Evolutionary conservation across 495 filamentous ascomycete species (phyloP), one percentile per base, ranked within the genome.

Genomic region (Aspergillus affinis): DNA sequence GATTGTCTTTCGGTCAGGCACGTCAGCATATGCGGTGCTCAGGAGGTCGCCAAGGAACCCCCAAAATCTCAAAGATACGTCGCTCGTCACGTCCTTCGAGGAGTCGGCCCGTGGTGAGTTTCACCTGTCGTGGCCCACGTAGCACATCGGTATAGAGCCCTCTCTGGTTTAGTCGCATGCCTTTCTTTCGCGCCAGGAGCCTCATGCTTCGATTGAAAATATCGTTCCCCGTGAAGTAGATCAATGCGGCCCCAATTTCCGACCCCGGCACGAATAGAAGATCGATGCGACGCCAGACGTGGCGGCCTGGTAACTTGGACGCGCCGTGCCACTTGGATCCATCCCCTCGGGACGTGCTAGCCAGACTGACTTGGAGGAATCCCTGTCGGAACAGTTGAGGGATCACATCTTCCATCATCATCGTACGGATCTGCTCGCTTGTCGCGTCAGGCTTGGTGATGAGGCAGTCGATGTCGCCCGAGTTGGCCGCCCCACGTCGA

Each of bases 201-300:
- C 94, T 74, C 73, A 97, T 83, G 57, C 90, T 94, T 29, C 93
- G 81, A 66, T 98, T 98, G 77, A 98, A 98, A 52, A 97, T 92
- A 67, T 97, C 93, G 65, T 96, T 95, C 2, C 94, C 94, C 0
- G 94, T 97, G 64, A 97, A 98, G 67, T 98, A 98, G 54, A 98
- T 83, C 66, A 97, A 69, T 2, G 94, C 93, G 0, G 94, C 94
- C 3, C 94, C 94, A 46, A 93, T 78, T 73, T 97, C 87, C 0
- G 82, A 78, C 61, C 86, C 84, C 0, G 92, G 92, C 13, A 97
- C 94, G 17, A 96, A 81, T 0, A 98, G 78, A 29, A 97, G 83
- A 69, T 98, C 94, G 59, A 97, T 89, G 2, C 92, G 83, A 21
- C 92, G 82, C 92, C 91, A 96, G 4, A 84, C 63, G 0, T 75